Evolutionary conservation across 805 yeast genomes (phyloP), one percentile per base, ranked within the genome.

Genomic region (Spathaspora sp.): DNA sequence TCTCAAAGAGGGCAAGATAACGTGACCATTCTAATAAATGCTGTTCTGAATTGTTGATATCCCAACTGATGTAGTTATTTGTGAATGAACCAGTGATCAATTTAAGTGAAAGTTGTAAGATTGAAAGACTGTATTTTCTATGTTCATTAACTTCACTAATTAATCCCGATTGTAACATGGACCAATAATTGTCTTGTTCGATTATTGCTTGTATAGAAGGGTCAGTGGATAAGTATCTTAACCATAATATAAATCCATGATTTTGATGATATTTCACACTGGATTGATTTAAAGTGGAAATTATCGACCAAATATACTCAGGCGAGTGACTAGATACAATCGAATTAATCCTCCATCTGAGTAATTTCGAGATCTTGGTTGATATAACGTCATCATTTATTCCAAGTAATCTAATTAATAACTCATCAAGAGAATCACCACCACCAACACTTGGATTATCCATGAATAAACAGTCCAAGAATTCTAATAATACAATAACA

Each of bases 1-100:
- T 87, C 61, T 91, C 97, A 59, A 81, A 86, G 12, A 91, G 67
- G 0, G 96, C 88, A 26, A 82, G 74, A 60, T 76, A 91, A 52
- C 88, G 77, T 43, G 80, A 76, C 97, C 97, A 91, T 19, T 82
- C 78, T 5, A 67, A 70, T 17, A 79, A 60, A 42, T 74, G 71
- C 17, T 51, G 51, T 0, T 64, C 67, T 1, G 50, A 54, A 9
- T 64, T 53, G 1, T 59, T 39, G 0, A 52, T 49, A n/a, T 72
- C 66, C 85, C 86, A 85, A 2, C 51, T 46, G 61, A 85, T 75
- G 18, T 68, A 64, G 0, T 57, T 52, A 1, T 72, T 65, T 5
- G 66, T 56, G 9, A 75, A 62, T 3, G 82, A 52, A 14, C 64
- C 57, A 1, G 67, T 57, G 7, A 83, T 60, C 2, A 72, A 62